Conservation (phyloP, 2,329 filamentous ascomycete genomes). For the Hypomyces perniciosus region DNA sequence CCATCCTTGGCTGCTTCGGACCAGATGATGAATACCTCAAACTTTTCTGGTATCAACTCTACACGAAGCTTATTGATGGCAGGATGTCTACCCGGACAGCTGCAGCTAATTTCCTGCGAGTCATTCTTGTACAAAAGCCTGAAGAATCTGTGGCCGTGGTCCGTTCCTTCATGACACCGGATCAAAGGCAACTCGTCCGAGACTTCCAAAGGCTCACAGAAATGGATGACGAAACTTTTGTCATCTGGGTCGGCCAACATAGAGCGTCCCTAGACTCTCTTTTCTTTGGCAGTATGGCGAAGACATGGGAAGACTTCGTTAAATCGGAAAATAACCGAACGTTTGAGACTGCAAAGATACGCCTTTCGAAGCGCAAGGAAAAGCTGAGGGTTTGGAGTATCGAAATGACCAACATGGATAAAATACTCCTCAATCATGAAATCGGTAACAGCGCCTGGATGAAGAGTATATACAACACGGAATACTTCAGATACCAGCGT, state of each 20-base stretch:
- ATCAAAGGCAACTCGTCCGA: slow-evolving; percentile 64
- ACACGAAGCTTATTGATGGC: slow-evolving; percentile 74
- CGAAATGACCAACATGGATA: slow-evolving; percentile 63
- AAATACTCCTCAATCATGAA: slow-evolving; percentile 73
- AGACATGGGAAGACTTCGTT: slow-evolving; percentile 84
- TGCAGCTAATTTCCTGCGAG: slow-evolving; percentile 81
- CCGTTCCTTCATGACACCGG: slow-evolving; percentile 60
- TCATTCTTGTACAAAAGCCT: slow-evolving; percentile 89
- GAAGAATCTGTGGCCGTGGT: slow-evolving; percentile 71
- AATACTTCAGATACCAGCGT: slow-evolving; percentile 86
- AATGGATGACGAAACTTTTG: slow-evolving; percentile 81
- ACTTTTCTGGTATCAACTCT: slow-evolving; percentile 87
- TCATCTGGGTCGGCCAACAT: slow-evolving; percentile 82
- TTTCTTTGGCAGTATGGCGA: slow-evolving; percentile 76
- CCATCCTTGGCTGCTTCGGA: slow-evolving; percentile 73
- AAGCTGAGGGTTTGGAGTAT: slow-evolving; percentile 73
- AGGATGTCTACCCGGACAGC: slow-evolving; percentile 62
- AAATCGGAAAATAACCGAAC: slow-evolving; percentile 73
- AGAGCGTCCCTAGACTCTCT: slow-evolving; percentile 70
- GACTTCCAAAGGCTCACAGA: slow-evolving; percentile 82
- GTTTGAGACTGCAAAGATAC: slow-evolving; percentile 64
- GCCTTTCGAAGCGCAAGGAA: slow-evolving; percentile 72
- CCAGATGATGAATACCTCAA: slow-evolving; percentile 76
- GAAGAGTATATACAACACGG: slow-evolving; percentile 88
- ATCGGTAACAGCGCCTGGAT: slow-evolving; percentile 86